Base-by-base conservation (phyloP, 23 red algal genomes). In the Gracilaria gracilis region DNA sequence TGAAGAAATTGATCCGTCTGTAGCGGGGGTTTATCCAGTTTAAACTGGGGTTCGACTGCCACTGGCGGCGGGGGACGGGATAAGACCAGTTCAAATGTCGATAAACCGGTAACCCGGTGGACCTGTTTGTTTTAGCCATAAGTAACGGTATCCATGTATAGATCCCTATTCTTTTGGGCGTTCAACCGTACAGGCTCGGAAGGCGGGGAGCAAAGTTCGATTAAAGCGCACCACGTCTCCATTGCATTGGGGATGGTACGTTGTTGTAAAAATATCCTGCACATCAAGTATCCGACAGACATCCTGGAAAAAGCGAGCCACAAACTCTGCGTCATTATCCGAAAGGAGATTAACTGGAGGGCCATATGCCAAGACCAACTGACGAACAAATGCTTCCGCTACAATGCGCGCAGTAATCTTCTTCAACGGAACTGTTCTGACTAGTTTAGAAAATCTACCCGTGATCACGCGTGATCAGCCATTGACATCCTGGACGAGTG, bases 221-320 rank as follows among this genome's bases (percentile, higher is more conserved):
- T 85, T 85, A 48, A 69, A 85, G 0, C 82, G 31, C 27, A 70
- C 35, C 1, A 70, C 58, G 7, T 70, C 59, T 7, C 42, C 11
- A 46, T 46, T 46, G 11, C 42, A 46, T 46, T 46, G 42, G 42
- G 5, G 42, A 46, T 85, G 82, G 35, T 85, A 85, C 13, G 82
- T 85, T 17, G 24, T 64, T 2, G 58, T 69, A 33, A 72, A 71
- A 11, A 23, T 9, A 16, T 48, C 21, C 38, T 72, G 20, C 13
- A 86, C 64, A 15, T 71, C 57, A 20, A 86, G 38, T 11, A 86
- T 69, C 4, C 57, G 42, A 54, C 61, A 51, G n/a, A 86, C 19
- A 23, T 55, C 83, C 29, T 50, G 62, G 61, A 86, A 86, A 28
- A 71, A 86, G 14, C 24, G 20, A 7, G 83, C 24, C 9, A 35